Percentiles rank a stretch among this genome's conserved stretches.
Evolutionary conservation across 2,329 filamentous ascomycete genomes (phyloP).

Genomic region (Tolypocladium inflatum): DNA sequence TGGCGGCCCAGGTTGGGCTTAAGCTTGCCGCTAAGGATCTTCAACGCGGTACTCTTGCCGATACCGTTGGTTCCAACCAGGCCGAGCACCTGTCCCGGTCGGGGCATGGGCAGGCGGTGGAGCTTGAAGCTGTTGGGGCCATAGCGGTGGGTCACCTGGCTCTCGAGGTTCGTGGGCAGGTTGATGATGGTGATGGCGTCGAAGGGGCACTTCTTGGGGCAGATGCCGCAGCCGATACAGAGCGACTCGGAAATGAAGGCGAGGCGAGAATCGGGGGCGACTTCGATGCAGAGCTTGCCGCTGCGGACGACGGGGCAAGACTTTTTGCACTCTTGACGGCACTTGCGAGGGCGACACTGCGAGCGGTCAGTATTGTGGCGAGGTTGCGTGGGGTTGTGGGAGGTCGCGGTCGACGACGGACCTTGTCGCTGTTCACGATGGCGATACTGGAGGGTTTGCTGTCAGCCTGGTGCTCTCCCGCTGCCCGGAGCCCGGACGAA

Average conservation of each 20-base stretch:
- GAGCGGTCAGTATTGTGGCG: slow-evolving; percentile 15
- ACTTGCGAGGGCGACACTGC: slow-evolving; percentile 54
- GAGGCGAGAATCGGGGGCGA: slow-evolving; percentile 77
- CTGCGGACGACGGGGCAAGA: slow-evolving; percentile 95
- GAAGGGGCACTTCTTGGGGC: slow-evolving; percentile 98
- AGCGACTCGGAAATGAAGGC: slow-evolving; percentile 96
- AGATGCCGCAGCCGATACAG: slow-evolving; percentile 98
- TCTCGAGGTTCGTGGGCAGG: slow-evolving; percentile 97
- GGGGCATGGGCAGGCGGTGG: slow-evolving; percentile 89
- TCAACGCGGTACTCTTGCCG: slow-evolving; percentile 98
- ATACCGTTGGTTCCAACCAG: slow-evolving; percentile 99
- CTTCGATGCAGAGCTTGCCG: slow-evolving; percentile 96
- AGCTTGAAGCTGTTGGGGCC: slow-evolving; percentile 99
- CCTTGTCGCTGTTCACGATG: slow-evolving; percentile 98
- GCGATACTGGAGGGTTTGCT: slow-evolving; percentile 62
- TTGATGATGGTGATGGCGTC: slow-evolving; percentile 99
- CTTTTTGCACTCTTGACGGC: slow-evolving; percentile 98
- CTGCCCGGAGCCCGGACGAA: not conserved
- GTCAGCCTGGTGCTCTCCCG: slow-evolving; percentile 13
- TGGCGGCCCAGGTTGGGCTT: slow-evolving; percentile 95
- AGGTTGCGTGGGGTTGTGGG: slow-evolving; percentile 11
- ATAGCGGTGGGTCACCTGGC: slow-evolving; percentile 95
- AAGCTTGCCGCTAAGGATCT: slow-evolving; percentile 96
- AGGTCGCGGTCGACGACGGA: slow-evolving; percentile 27
- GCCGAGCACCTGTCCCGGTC: slow-evolving; percentile 90